phyloP scores from a whole-genome alignment of 352 stramenopile species.

The Phytophthora lateralis region DNA sequence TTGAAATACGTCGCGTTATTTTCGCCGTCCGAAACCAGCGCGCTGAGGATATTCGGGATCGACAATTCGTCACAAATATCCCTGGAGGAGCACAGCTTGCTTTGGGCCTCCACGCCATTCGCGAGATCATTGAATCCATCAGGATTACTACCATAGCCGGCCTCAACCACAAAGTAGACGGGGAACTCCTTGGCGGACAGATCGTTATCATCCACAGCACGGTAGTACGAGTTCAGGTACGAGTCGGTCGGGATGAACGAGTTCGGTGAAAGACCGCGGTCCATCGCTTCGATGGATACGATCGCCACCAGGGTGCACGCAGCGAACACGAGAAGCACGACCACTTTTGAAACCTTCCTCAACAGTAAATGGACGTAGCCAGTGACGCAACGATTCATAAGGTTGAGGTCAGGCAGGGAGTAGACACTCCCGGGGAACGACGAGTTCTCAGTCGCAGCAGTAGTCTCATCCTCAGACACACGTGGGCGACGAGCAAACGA shows the following conservation, averaged over 20 bases:
- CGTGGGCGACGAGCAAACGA: slow-evolving; percentile 26
- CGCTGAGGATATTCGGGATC: slow-evolving; percentile 63
- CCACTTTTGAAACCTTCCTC: slow-evolving; percentile 54
- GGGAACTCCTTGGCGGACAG: slow-evolving; percentile 46
- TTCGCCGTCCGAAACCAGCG: slow-evolving; percentile 41
- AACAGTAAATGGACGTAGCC: slow-evolving; percentile 50
- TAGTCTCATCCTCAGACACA: slow-evolving; percentile 38
- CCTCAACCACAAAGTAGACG: slow-evolving; percentile 80
- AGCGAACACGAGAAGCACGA: slow-evolving; percentile 61
- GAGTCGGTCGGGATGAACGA: slow-evolving; percentile 65
- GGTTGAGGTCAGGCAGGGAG: slow-evolving; percentile 23
- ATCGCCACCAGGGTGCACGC: slow-evolving; percentile 56
- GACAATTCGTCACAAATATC: slow-evolving; percentile 59
- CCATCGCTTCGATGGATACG: slow-evolving; percentile 50
- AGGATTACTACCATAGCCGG: slow-evolving; percentile 56
- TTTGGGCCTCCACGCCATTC: slow-evolving; percentile 35
- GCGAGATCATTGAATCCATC: slow-evolving; percentile 32
- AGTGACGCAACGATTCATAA: slow-evolving; percentile 50
- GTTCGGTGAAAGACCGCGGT: slow-evolving; percentile 54
- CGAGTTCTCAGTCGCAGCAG: slow-evolving; percentile 32
- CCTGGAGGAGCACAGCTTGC: slow-evolving; percentile 69
- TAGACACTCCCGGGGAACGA: slow-evolving; percentile 37
- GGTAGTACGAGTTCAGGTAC: slow-evolving; percentile 64
- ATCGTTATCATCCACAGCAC: slow-evolving; percentile 49
- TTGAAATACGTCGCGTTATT: slow-evolving; percentile 54